These are phyloP conservation scores for Aspergillus funiculosus DNA, from an alignment of 495 filamentous ascomycete genomes.

Conservation along the genomic window DNA sequence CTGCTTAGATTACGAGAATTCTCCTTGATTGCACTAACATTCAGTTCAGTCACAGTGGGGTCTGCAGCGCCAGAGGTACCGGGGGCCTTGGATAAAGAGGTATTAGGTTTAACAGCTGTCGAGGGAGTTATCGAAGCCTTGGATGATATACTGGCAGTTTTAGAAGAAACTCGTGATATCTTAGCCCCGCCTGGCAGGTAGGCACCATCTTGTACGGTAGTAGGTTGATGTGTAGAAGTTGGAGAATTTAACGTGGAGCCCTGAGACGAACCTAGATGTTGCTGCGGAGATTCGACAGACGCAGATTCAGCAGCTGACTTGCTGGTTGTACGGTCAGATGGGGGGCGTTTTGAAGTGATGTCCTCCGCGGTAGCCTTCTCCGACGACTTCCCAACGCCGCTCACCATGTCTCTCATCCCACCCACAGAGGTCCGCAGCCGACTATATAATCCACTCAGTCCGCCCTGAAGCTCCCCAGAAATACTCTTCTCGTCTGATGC, in stretches of 20 bases:
- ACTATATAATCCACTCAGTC: slow-evolving; percentile 79
- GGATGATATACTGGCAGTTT: slow-evolving; percentile 47
- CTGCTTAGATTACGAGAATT: slow-evolving; percentile 30
- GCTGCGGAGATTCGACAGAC: slow-evolving; percentile 22
- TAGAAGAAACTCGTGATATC: slow-evolving; percentile 51
- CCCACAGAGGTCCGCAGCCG: slow-evolving; percentile 73
- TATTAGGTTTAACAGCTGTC: slow-evolving; percentile 29
- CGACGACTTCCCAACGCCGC: slow-evolving; percentile 33
- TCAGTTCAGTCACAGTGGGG: slow-evolving; percentile 48
- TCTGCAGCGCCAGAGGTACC: slow-evolving; percentile 32
- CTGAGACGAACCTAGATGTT: slow-evolving; percentile 30
- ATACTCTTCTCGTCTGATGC: slow-evolving; percentile 60
- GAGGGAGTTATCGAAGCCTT: slow-evolving; percentile 48
- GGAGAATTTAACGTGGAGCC: slow-evolving; percentile 43
- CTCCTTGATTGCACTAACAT: slow-evolving; percentile 52
- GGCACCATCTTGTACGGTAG: slow-evolving; percentile 30
- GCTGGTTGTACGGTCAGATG: slow-evolving; percentile 25
- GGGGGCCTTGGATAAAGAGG: slow-evolving; percentile 45
- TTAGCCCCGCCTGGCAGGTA: slow-evolving; percentile 36
- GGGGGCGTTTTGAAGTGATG: slow-evolving; percentile 23
- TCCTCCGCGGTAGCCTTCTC: slow-evolving; percentile 30
- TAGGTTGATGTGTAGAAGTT: slow-evolving; percentile 27
- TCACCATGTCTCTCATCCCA: slow-evolving; percentile 55
- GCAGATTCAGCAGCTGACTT: slow-evolving; percentile 23
- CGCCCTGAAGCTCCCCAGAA: slow-evolving; percentile 69